Evolutionary conservation across 345 rosid species (phyloP).

Genomic region (Streptanthus diversifolius): DNA sequence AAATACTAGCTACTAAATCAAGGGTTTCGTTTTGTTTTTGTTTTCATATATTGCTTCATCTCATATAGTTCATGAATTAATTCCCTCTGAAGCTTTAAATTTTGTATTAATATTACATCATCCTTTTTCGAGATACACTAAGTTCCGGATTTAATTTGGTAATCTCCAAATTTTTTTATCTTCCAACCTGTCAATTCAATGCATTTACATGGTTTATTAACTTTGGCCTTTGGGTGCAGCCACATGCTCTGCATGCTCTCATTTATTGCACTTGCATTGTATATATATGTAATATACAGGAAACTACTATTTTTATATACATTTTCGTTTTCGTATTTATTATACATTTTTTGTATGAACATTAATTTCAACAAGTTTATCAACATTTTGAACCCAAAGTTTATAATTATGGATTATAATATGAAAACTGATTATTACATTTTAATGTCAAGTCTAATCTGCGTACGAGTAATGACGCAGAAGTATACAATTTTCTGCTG

Average conservation of each 20-base stretch:
- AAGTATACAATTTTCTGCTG: neutral
- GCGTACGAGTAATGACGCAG: neutral
- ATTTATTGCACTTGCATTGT: slow-evolving; percentile 24
- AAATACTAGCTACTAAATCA: neutral
- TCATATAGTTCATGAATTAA: neutral
- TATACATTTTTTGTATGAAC: neutral
- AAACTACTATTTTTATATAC: neutral
- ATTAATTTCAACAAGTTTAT: neutral
- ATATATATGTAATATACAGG: neutral
- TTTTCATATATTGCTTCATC: neutral
- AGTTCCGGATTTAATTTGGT: neutral
- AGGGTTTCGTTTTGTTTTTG: neutral
- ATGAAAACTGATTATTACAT: neutral
- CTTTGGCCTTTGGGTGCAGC: slow-evolving; percentile 19
- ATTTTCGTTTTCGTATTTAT: neutral
- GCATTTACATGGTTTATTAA: slow-evolving; percentile 20
- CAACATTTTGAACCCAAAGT: neutral
- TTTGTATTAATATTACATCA: neutral
- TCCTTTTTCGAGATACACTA: neutral
- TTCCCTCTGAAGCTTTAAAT: neutral
- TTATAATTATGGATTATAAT: neutral
- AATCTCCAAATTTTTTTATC: neutral
- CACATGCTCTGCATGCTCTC: slow-evolving; percentile 35
- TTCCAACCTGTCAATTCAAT: slow-evolving; percentile 24
- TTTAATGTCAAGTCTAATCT: neutral